Percentiles rank a stretch among this genome's conserved stretches.
Conservation (phyloP, 257 asterid species). For the Penstemon davidsonii region DNA sequence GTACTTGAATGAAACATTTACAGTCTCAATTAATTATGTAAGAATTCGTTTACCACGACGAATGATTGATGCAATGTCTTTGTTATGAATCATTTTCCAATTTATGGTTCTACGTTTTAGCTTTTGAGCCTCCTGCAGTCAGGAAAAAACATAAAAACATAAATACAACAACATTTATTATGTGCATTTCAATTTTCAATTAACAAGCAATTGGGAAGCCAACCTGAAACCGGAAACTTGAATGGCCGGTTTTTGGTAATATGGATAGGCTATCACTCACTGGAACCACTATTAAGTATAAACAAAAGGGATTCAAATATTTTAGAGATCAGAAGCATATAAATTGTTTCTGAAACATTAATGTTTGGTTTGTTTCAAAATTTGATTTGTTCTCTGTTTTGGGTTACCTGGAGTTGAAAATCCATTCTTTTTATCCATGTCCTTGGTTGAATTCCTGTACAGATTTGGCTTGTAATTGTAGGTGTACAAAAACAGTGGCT, state of each 20-base stretch:
- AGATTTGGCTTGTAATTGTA: conserved; percentile 34
- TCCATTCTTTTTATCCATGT: conserved; percentile 20
- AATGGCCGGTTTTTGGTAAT: conserved; percentile 39
- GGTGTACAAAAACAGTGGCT: conserved; percentile 48
- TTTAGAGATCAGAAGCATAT: neutral
- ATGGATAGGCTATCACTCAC: conserved; percentile 38
- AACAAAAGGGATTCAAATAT: neutral
- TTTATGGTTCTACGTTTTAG: conserved; percentile 39
- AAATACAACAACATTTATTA: neutral
- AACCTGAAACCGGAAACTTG: conserved; percentile 60
- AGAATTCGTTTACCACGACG: conserved; percentile 47
- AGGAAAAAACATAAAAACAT: neutral
- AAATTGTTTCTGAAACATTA: neutral
- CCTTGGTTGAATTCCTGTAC: conserved; percentile 23
- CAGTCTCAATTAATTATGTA: conserved; percentile 20
- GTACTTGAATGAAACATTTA: neutral
- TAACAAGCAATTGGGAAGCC: neutral
- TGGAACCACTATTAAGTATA: conserved; percentile 38
- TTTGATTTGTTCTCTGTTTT: neutral
- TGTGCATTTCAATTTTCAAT: neutral
- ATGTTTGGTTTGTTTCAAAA: neutral
- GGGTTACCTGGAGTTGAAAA: conserved; percentile 36
- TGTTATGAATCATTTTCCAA: conserved; percentile 48
- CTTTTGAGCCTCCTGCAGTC: conserved; percentile 44
- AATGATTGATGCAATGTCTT: conserved; percentile 44